phyloP scores from a whole-genome alignment of 2,329 filamentous ascomycete species.

The Neofusicoccum cordaticola region DNA sequence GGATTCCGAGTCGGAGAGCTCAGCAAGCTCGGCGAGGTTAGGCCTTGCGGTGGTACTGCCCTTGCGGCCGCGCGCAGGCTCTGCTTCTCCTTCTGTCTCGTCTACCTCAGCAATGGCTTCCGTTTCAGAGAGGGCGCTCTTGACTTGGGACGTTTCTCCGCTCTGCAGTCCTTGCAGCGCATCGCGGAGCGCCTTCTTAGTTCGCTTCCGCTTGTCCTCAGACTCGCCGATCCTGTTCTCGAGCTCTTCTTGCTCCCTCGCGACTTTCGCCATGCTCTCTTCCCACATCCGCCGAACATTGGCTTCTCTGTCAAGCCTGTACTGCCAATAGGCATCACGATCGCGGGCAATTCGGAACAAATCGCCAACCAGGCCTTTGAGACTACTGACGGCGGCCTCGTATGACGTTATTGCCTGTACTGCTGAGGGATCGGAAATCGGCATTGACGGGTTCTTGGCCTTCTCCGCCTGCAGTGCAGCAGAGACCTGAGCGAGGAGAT shows the following conservation, averaged over 20 bases:
- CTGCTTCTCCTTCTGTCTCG: neutral
- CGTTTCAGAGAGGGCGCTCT: constrained; percentile 20
- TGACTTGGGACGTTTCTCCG: constrained; percentile 20
- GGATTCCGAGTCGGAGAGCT: constrained; percentile 67
- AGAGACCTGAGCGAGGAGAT: constrained; percentile 83
- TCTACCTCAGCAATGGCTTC: constrained; percentile 34
- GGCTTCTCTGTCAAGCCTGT: constrained; percentile 83
- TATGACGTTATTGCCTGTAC: constrained; percentile 79
- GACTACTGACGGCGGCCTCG: constrained; percentile 81
- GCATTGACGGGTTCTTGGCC: constrained; percentile 64
- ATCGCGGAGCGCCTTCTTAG: constrained; percentile 85
- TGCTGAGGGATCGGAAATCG: constrained; percentile 74
- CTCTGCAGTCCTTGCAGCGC: constrained; percentile 62
- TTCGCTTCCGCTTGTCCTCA: constrained; percentile 83
- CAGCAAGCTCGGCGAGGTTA: constrained; percentile 65
- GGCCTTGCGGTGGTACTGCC: constrained; percentile 55
- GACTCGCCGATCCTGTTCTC: constrained; percentile 85
- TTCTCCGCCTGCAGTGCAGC: constrained; percentile 74
- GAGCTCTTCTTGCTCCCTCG: constrained; percentile 86
- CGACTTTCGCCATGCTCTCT: constrained; percentile 97
- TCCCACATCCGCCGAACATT: constrained; percentile 97
- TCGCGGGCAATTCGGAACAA: constrained; percentile 89
- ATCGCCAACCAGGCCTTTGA: constrained; percentile 81
- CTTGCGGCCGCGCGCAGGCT: constrained; percentile 20
- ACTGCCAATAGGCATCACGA: constrained; percentile 95